Percentiles rank a stretch among this genome's conserved stretches.
Evolutionary conservation across 2,329 filamentous ascomycete species (phyloP).

Genomic region (Xylariaceae sp.): DNA sequence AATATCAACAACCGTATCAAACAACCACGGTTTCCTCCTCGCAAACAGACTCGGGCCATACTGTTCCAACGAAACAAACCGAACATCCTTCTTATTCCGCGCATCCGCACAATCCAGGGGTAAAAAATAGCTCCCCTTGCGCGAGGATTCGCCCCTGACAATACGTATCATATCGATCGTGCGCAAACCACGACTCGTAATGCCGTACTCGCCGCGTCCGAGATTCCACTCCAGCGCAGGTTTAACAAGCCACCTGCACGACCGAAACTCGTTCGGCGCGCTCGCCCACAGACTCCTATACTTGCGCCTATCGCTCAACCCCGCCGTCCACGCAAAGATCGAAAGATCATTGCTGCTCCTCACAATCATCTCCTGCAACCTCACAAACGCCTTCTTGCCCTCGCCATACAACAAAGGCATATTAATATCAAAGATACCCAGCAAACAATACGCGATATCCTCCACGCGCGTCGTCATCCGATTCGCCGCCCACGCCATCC

Average conservation of each 20-base stretch:
- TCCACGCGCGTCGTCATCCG: constrained; percentile 24
- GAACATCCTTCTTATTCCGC: constrained; percentile 20
- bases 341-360: constrained; percentile 23
- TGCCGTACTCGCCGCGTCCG: constrained; percentile 23
- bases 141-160: constrained; percentile 13
- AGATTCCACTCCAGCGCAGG: constrained; percentile 25
- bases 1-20: constrained; percentile 20
- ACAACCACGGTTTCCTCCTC: constrained; percentile 21
- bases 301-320: constrained; percentile 13
- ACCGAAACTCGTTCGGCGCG: constrained; percentile 23
- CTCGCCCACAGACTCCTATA: constrained; percentile 24
- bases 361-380: constrained; percentile 25
- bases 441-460: constrained; percentile 28
- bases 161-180: constrained; percentile 24
- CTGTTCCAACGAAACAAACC: constrained; percentile 23
- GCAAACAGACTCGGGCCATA: constrained; percentile 25
- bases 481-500: constrained; percentile 27
- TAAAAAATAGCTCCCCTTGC: constrained; percentile 24
- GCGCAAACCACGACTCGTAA: constrained; percentile 24
- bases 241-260: constrained; percentile 21
- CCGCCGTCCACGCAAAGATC: constrained; percentile 25
- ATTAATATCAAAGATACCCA: constrained; percentile 28
- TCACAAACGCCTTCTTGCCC: constrained; percentile 23
- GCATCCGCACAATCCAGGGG: constrained; percentile 25
- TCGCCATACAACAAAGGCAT: constrained; percentile 29